These are phyloP conservation scores for Fusarium denticulatum DNA, from an alignment of 2,329 filamentous ascomycete genomes.

Conservation along the genomic window DNA sequence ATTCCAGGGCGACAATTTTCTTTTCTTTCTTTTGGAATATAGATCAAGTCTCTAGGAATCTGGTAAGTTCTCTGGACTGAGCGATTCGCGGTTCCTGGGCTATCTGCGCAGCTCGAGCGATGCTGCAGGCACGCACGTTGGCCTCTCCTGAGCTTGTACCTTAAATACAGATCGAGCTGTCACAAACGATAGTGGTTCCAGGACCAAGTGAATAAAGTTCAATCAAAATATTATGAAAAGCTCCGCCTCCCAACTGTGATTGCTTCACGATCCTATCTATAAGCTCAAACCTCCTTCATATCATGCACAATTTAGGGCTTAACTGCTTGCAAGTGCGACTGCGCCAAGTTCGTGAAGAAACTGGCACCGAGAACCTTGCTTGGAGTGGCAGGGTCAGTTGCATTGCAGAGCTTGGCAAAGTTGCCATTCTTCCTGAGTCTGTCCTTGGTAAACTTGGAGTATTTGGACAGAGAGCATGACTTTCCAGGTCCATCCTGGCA, in stretches of 20 bases:
- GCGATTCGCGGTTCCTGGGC: too few species aligned
- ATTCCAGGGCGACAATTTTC: neutral
- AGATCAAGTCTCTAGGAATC: too few species aligned
- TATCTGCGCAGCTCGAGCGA: neutral
- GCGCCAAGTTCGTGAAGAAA: constrained; percentile 59
- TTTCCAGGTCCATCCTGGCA: constrained; percentile 66
- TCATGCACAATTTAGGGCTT: neutral
- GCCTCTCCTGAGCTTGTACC: neutral
- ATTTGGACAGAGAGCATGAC: constrained; percentile 60
- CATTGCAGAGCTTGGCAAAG: constrained; percentile 60
- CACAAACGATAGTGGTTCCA: neutral
- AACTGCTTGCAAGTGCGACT: constrained; percentile 47
- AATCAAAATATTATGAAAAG: neutral
- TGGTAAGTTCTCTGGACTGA: too few species aligned
- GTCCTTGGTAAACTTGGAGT: constrained; percentile 49
- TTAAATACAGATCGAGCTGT: neutral
- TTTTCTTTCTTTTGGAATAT: too few species aligned
- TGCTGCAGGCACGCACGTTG: too few species aligned
- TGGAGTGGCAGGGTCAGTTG: constrained; percentile 53
- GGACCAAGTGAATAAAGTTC: neutral
- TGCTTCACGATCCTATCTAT: neutral
- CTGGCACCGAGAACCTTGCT: constrained; percentile 57
- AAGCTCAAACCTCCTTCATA: too few species aligned
- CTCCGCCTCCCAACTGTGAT: neutral
- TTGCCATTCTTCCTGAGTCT: constrained; percentile 55